Conservation (phyloP, 768 basidiomycete species). For the Mycena latifolia region DNA sequence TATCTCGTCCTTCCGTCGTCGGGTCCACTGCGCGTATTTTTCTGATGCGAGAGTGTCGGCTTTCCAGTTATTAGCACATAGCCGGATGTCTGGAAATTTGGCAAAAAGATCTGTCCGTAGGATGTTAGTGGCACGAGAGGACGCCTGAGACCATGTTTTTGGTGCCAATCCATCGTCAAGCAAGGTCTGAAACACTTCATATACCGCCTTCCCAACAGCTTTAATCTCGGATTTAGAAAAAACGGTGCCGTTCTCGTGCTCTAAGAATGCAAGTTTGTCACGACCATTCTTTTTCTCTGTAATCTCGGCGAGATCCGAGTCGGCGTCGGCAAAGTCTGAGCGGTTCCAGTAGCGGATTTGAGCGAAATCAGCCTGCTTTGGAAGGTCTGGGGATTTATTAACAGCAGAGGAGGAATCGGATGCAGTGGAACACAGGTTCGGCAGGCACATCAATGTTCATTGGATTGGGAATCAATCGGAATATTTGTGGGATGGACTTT, state of each 20-base stretch:
- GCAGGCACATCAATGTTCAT: too few species aligned
- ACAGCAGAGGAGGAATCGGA: too few species aligned
- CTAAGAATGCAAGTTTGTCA: background rate
- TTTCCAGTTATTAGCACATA: constrained; percentile 1
- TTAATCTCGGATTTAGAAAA: background rate
- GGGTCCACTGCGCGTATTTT: constrained; percentile 3
- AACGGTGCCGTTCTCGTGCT: background rate
- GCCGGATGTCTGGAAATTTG: background rate
- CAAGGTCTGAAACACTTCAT: background rate
- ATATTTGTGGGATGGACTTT: too few species aligned
- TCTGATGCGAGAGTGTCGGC: background rate
- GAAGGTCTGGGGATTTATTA: too few species aligned
- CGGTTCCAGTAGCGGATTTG: too few species aligned
- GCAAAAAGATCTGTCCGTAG: background rate
- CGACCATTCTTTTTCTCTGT: background rate
- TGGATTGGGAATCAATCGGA: too few species aligned
- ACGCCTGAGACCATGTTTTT: background rate
- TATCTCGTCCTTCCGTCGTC: background rate
- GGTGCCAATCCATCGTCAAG: background rate
- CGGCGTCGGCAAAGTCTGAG: background rate
- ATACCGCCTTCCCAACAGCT: background rate
- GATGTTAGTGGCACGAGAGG: background rate
- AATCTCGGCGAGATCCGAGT: background rate
- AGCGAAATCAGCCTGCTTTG: too few species aligned
- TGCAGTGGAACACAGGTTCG: too few species aligned